A percentile compares a stretch with the other conserved stretches of the same genome.
Conservation (phyloP, 192 early-diverging fungal species). For the Pilaira anomala region DNA sequence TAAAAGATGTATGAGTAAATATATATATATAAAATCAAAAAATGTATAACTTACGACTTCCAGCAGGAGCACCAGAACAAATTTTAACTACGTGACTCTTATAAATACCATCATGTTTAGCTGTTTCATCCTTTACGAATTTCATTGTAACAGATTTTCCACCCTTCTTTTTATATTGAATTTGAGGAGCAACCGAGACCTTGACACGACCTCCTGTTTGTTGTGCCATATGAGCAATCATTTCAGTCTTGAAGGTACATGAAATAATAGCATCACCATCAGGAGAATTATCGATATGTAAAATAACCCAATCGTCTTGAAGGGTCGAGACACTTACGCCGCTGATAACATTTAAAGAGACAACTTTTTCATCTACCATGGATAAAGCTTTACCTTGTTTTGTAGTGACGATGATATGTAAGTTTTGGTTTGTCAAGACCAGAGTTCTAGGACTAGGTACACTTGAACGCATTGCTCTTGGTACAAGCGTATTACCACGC, state of each 20-base stretch:
- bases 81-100: slow-evolving; percentile 70
- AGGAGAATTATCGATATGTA: slow-evolving; percentile 53
- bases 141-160: slow-evolving; percentile 69
- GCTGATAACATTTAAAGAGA: slow-evolving; percentile 52
- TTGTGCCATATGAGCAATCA: slow-evolving; percentile 59
- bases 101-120: slow-evolving; percentile 50
- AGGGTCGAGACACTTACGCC: slow-evolving; percentile 64
- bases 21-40: neutral
- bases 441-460: slow-evolving; percentile 66
- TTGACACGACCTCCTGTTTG: slow-evolving; percentile 55
- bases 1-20: neutral
- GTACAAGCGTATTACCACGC: slow-evolving; percentile 57
- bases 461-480: slow-evolving; percentile 71
- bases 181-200: slow-evolving; percentile 54
- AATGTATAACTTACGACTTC: slow-evolving; percentile 35
- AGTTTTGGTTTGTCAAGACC: slow-evolving; percentile 62
- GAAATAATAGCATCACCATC: slow-evolving; percentile 62
- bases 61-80: slow-evolving; percentile 58
- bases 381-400: slow-evolving; percentile 52
- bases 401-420: slow-evolving; percentile 60
- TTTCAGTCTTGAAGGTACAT: slow-evolving; percentile 72
- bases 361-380: slow-evolving; percentile 51
- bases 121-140: slow-evolving; percentile 67
- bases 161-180: slow-evolving; percentile 71
- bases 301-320: slow-evolving; percentile 71